Conservation (phyloP, 257 asterid genomes). For the Solanum infundibuliforme region DNA sequence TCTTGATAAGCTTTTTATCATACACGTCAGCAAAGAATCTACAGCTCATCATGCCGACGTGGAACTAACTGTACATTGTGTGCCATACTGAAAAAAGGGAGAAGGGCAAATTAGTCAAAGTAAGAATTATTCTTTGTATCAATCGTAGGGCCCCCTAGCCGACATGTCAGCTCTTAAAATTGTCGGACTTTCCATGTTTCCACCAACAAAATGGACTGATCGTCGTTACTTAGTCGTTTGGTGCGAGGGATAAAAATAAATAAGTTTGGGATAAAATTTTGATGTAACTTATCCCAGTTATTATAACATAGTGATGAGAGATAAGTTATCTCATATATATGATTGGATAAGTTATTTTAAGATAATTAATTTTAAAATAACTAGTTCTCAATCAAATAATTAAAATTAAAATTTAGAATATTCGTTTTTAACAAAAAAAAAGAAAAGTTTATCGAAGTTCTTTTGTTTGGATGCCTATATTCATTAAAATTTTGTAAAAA, state of each 20-base stretch:
- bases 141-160: not conserved
- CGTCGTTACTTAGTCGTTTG: not conserved
- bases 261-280: no score
- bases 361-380: no score
- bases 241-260: no score
- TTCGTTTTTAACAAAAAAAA: not conserved
- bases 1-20: not conserved
- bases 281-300: no score
- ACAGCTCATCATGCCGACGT: not conserved
- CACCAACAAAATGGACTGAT: conserved; percentile 10
- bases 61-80: not conserved
- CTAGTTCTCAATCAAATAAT: no score
- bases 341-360: no score
- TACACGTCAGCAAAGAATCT: not conserved
- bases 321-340: no score
- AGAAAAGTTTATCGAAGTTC: not conserved
- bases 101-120: not conserved
- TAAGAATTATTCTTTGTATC: not conserved
- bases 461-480: not conserved
- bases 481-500: no score
- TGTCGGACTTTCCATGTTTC: conserved; percentile 9
- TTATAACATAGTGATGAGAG: no score
- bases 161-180: conserved; percentile 5
- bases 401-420: not conserved
- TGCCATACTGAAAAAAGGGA: not conserved